phyloP scores from a whole-genome alignment of 495 filamentous ascomycete species.

The Tuber microsphaerosporum region DNA sequence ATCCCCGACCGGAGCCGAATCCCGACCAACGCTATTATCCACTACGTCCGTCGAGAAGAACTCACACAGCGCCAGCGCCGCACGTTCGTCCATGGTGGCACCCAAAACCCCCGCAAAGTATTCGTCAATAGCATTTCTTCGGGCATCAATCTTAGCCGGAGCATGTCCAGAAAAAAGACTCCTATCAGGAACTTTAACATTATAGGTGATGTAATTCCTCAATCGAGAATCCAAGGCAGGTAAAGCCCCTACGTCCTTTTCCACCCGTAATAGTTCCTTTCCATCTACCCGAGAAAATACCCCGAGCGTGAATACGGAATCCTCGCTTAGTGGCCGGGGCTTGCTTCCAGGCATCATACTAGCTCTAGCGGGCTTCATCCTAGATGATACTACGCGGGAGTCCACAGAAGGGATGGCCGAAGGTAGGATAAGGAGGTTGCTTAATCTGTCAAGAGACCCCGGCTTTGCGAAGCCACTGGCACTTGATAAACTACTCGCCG shows the following conservation, averaged over 20 bases:
- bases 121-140: conserved; percentile 68
- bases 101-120: conserved; percentile 82
- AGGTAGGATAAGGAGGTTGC: conserved; percentile 30
- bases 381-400: conserved; percentile 80
- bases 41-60: conserved; percentile 83
- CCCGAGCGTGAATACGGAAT: conserved; percentile 87
- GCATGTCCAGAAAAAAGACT: conserved; percentile 86
- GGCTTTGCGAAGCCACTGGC: background rate
- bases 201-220: conserved; percentile 60
- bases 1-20: conserved; percentile 27
- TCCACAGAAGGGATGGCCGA: conserved; percentile 73
- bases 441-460: conserved; percentile 14
- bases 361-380: conserved; percentile 81
- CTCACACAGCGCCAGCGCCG: conserved; percentile 74
- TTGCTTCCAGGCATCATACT: conserved; percentile 66
- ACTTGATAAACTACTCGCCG: conserved; percentile 25
- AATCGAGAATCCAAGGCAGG: conserved; percentile 72
- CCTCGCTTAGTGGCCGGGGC: conserved; percentile 62
- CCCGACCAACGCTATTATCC: conserved; percentile 58
- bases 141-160: conserved; percentile 84
- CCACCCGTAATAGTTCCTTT: conserved; percentile 84
- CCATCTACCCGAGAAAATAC: conserved; percentile 69
- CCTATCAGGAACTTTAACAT: conserved; percentile 69
- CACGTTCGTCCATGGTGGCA: conserved; percentile 67
- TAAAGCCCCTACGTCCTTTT: conserved; percentile 81